Evolutionary conservation across 768 basidiomycete species (phyloP), one percentile per base, ranked within the genome.

Genomic region (Lentinus tigrinus): DNA sequence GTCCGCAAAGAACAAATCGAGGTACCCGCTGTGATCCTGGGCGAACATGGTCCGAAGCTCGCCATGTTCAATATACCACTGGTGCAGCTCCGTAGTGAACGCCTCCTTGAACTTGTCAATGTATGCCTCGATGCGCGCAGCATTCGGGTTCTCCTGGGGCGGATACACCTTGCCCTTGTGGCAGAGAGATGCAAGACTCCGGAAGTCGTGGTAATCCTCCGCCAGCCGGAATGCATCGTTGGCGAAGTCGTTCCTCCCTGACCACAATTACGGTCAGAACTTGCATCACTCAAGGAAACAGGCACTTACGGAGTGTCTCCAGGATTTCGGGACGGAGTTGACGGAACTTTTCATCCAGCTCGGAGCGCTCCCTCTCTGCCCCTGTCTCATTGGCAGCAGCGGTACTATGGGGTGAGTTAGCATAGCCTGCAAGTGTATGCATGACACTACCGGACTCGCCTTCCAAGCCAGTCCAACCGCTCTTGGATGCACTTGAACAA

Each of bases 31-130:
- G 65, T 89, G 84, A 47, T 90, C 87, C 62, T 91, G 88, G 1
- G 86, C 83, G 63, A 98, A 92, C 71, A 98, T 80, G 5, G 87
- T 82, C 13, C 93, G 84, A 23, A 92, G 73, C 73, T 93, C 93
- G 17, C 91, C 91, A 62, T 95, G 87, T 63, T 93, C 90, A 49
- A 96, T 89, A 70, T 93, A 96, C 91, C 91, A 97, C 66, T 85
- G 83, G 67, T 91, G 95, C n/a, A 97, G 78, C 66, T 93, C 88
- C n/a, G 80, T 85, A 0, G 94, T 89, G 63, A 98, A 98, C 13
- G 84, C 85, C 34, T 93, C 86, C 49, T 87, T 84, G 73, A 89
- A 96, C 65, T 78, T 80, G 44, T 89, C 81, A 56, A 95, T 83
- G 71, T 94, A 97, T 4, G 71, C 69, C 65, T 87, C 81, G 17